Conservation (phyloP, 1,284 basidiomycete genomes). For the Austropuccinia psidii region DNA sequence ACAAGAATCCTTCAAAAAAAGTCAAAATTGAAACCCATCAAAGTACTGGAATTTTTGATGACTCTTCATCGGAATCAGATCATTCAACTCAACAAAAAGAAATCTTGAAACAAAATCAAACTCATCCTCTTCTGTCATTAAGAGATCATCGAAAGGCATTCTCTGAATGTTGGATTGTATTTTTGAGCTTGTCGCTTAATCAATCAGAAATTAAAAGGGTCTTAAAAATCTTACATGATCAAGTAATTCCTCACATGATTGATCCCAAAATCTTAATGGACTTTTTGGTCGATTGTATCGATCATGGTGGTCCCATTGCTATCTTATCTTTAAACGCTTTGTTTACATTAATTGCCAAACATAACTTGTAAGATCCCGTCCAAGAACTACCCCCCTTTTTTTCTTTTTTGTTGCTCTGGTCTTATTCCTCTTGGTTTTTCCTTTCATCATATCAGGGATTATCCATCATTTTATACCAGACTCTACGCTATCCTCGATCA, state of each 20-base stretch:
- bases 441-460: conserved; percentile 58
- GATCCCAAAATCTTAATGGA: conserved; percentile 72
- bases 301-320: conserved; percentile 78
- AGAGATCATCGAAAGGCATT: conserved; percentile 68
- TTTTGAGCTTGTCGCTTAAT: conserved; percentile 56
- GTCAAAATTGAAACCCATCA: conserved; percentile 40
- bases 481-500: conserved; percentile 81
- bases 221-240: conserved; percentile 70
- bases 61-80: conserved; percentile 48
- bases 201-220: conserved; percentile 56
- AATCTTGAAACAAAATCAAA: conserved; percentile 41
- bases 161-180: conserved; percentile 64
- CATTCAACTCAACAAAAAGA: conserved; percentile 28
- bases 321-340: conserved; percentile 84
- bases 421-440: neutral
- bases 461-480: conserved; percentile 90
- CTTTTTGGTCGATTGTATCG: conserved; percentile 82
- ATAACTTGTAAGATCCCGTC: conserved; percentile 67
- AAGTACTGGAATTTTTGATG: conserved; percentile 39
- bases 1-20: conserved; percentile 38
- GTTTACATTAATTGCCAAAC: conserved; percentile 81
- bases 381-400: neutral
- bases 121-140: conserved; percentile 58
- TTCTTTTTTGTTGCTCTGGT: neutral
- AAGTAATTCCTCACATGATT: conserved; percentile 75